These are phyloP conservation scores for Alternaria sp. DNA, from an alignment of 2,329 filamentous ascomycete genomes.

Conservation along the genomic window DNA sequence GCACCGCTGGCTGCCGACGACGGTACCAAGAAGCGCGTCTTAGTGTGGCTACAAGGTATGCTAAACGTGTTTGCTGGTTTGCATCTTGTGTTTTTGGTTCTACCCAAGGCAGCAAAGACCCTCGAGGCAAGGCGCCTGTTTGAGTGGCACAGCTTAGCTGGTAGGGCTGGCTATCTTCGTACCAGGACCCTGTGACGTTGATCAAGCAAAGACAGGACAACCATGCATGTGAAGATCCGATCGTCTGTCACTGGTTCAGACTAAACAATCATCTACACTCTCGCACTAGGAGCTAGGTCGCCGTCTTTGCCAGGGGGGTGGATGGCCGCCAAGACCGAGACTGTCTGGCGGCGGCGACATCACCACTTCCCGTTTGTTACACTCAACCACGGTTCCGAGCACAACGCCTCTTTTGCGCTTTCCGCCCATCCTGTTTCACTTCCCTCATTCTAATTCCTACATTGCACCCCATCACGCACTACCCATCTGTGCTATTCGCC, in stretches of 20 bases:
- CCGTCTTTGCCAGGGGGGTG: conserved; percentile 14
- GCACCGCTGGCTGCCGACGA: not conserved
- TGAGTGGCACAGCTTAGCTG: not conserved
- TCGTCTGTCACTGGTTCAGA: not conserved
- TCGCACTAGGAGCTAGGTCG: not conserved
- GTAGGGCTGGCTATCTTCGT: not conserved
- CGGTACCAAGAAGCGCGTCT: not conserved
- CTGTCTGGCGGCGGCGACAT: conserved; percentile 10
- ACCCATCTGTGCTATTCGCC: not conserved
- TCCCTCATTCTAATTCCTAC: not conserved
- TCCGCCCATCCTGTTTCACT: not conserved
- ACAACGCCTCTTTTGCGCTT: not conserved
- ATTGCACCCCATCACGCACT: not conserved
- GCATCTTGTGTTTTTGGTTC: not conserved
- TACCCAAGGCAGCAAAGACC: not conserved
- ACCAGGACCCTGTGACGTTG: conserved; percentile 2
- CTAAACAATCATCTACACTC: not conserved
- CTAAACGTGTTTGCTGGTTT: not conserved
- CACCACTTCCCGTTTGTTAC: conserved; percentile 11
- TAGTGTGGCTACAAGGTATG: not conserved
- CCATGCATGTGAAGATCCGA: not conserved
- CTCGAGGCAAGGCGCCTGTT: not conserved
- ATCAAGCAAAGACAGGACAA: not conserved
- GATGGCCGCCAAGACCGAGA: conserved; percentile 8
- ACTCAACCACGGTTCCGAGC: conserved; percentile 6